Percentiles rank a stretch among this genome's conserved stretches.
phyloP scores from a whole-genome alignment of 345 rosid species.

The Physaria fendleri region DNA sequence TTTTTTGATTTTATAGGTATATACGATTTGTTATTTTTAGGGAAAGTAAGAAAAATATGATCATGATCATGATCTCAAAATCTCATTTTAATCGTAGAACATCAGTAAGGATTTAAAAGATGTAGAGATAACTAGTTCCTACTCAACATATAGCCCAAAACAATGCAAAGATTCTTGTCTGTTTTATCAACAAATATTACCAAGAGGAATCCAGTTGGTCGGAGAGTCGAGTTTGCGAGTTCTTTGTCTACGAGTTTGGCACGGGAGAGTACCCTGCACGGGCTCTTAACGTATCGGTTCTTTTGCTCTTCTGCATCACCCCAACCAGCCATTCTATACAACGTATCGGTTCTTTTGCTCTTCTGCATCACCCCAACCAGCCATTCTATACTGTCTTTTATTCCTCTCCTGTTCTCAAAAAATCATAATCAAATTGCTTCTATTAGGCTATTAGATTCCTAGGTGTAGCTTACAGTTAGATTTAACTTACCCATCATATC shows the following conservation, averaged over 20 bases:
- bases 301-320: conserved; percentile 97
- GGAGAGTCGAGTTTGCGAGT: neutral
- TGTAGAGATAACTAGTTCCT: conserved; percentile 7
- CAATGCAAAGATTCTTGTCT: conserved; percentile 28
- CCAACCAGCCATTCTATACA: conserved; percentile 87
- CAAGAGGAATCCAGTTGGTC: neutral
- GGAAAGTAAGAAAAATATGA: no score
- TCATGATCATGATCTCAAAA: neutral
- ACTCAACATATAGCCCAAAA: conserved; percentile 25
- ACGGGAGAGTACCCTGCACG: conserved; percentile 48
- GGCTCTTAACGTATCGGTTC: conserved; percentile 77
- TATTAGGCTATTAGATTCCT: neutral
- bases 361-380: conserved; percentile 88
- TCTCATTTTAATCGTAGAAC: conserved; percentile 9
- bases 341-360: conserved; percentile 90
- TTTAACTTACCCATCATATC: conserved; percentile 72
- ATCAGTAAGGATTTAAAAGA: neutral
- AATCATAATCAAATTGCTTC: no score
- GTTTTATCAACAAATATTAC: conserved; percentile 42
- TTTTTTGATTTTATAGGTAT: no score
- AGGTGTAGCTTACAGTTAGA: neutral
- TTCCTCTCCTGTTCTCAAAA: conserved; percentile 37
- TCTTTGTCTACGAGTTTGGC: conserved; percentile 27
- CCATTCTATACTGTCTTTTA: conserved; percentile 87
- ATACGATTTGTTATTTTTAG: no score